Evolutionary conservation across 2,329 filamentous ascomycete species (phyloP).

Genomic region (Cordyceps militaris): DNA sequence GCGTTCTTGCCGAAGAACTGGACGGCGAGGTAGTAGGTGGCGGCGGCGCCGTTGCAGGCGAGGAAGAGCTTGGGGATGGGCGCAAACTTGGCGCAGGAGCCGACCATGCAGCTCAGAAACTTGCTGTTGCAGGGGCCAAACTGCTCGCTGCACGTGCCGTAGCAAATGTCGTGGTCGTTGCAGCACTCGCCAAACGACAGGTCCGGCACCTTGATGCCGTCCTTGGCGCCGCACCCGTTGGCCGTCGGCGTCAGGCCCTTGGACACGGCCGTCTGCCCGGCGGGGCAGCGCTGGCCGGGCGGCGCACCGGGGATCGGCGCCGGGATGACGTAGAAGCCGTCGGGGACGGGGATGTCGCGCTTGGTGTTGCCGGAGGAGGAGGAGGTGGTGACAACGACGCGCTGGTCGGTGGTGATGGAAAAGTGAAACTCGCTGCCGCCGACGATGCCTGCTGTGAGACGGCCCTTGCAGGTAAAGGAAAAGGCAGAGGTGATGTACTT

Average conservation of each 20-base stretch:
- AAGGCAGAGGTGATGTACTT: slow-evolving; percentile 5
- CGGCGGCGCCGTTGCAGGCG: slow-evolving; percentile 1
- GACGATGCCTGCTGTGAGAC: neutral
- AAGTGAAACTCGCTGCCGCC: slow-evolving; percentile 6
- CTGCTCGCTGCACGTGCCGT: slow-evolving; percentile 6
- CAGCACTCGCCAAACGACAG: slow-evolving; percentile 10
- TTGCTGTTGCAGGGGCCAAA: slow-evolving; percentile 2
- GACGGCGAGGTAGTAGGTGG: neutral
- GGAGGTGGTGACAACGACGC: neutral
- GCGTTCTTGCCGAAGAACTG: neutral
- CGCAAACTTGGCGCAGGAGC: neutral
- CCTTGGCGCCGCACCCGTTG: slow-evolving; percentile 11
- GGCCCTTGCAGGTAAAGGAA: slow-evolving; percentile 5
- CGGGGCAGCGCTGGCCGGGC: slow-evolving; percentile 1
- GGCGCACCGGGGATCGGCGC: neutral
- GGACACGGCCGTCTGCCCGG: neutral
- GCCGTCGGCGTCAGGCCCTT: neutral
- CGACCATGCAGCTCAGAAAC: slow-evolving; percentile 7
- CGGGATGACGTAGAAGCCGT: slow-evolving; percentile 4
- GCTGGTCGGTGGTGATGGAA: slow-evolving; percentile 1
- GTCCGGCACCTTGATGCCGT: slow-evolving; percentile 6
- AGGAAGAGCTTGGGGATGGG: neutral
- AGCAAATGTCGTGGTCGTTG: slow-evolving; percentile 9
- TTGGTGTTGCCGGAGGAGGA: neutral
- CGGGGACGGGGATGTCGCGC: slow-evolving; percentile 9